These are phyloP conservation scores for Aschersonia sp. DNA, from an alignment of 2,329 filamentous ascomycete species.

Conservation along the genomic window DNA sequence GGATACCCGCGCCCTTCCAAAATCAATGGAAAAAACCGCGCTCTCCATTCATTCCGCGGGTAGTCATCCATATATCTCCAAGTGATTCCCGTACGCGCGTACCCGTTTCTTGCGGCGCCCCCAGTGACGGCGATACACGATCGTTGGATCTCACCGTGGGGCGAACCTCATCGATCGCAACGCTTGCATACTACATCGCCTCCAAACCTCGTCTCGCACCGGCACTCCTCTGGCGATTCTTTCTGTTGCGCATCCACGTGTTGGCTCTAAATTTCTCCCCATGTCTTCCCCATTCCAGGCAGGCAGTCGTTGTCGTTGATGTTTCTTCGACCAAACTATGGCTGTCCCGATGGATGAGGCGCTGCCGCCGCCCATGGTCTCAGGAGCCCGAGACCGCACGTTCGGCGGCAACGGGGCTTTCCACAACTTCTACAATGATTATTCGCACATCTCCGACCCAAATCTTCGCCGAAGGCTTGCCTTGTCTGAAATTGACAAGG, in stretches of 20 bases:
- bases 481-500: constrained; percentile 66
- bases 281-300: constrained; percentile 12
- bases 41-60: too few species aligned
- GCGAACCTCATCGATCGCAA: too few species aligned
- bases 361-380: constrained; percentile 25
- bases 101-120: too few species aligned
- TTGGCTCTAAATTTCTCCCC: constrained; percentile 1
- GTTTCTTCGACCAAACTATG: constrained; percentile 11
- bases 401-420: constrained; percentile 54
- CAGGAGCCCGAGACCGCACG: constrained; percentile 24
- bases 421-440: constrained; percentile 62
- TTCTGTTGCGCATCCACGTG: neutral
- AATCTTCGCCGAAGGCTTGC: constrained; percentile 62
- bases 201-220: too few species aligned
- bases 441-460: constrained; percentile 51
- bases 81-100: too few species aligned
- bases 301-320: constrained; percentile 5
- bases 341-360: constrained; percentile 19
- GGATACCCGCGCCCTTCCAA: neutral
- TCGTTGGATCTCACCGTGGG: too few species aligned
- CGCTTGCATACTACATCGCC: too few species aligned
- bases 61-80: too few species aligned
- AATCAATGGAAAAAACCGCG: neutral
- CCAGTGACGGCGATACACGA: too few species aligned
- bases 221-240: too few species aligned